Conservation (phyloP, 768 basidiomycete species). For the Gelatoporia subvermispora region DNA sequence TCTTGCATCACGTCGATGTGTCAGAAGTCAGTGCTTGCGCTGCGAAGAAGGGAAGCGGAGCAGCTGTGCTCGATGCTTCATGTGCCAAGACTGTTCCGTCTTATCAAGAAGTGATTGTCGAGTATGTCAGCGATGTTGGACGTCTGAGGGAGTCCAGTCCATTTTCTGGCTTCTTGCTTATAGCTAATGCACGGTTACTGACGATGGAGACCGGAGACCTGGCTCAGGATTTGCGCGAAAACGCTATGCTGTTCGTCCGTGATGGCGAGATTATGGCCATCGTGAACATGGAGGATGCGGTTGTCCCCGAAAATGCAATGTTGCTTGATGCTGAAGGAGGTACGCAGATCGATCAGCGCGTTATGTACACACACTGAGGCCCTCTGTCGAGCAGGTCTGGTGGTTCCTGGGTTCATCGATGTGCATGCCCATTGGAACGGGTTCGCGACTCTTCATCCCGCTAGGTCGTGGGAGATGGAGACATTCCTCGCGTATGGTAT, state of each 20-base stretch:
- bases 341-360: constrained; percentile 17
- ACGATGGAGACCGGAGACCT: constrained; percentile 59
- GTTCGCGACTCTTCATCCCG: constrained; percentile 46
- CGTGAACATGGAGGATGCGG: constrained; percentile 29
- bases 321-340: constrained; percentile 60
- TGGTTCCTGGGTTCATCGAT: constrained; percentile 72
- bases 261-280: constrained; percentile 49
- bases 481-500: constrained; percentile 74
- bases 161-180: constrained; percentile 43
- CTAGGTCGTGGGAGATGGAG: constrained; percentile 70
- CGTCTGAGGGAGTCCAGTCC: constrained; percentile 52
- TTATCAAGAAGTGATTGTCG: constrained; percentile 53
- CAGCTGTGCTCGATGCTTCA: constrained; percentile 51
- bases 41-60: constrained; percentile 43
- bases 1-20: constrained; percentile 57
- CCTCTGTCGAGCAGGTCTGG: constrained; percentile 38
- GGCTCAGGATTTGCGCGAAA: constrained; percentile 43
- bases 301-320: constrained; percentile 26
- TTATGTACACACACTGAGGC: neutral
- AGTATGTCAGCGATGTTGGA: constrained; percentile 56
- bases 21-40: constrained; percentile 47
- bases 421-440: constrained; percentile 75
- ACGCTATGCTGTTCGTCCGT: constrained; percentile 48
- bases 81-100: constrained; percentile 56
- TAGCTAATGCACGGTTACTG: constrained; percentile 64